Conservation (phyloP, 257 asterid species). For the Linderniella brevidens region DNA sequence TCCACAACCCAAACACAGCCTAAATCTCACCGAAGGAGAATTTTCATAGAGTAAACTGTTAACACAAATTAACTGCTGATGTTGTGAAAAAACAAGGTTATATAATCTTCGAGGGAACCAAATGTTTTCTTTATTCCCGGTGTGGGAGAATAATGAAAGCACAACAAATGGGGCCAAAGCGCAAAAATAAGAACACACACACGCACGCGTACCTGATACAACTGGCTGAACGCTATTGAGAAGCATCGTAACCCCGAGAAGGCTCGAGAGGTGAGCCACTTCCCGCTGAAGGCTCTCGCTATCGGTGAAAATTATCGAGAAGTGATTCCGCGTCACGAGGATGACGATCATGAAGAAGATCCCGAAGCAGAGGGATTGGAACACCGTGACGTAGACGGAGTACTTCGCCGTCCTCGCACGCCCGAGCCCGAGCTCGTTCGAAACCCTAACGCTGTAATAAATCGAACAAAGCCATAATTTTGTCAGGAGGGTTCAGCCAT, state of each 20-base stretch:
- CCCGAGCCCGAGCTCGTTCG: background rate
- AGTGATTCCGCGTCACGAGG: background rate
- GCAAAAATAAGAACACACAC: too few species aligned
- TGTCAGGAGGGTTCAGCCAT: background rate
- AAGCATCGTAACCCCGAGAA: background rate
- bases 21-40: too few species aligned
- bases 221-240: slow-evolving; percentile 6
- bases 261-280: background rate
- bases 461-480: background rate
- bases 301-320: background rate
- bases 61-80: too few species aligned
- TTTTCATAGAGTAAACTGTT: too few species aligned
- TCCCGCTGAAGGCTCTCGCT: background rate
- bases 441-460: slow-evolving; percentile 1
- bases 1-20: too few species aligned
- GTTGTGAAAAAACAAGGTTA: too few species aligned
- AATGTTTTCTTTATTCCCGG: too few species aligned
- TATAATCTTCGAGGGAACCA: too few species aligned
- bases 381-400: background rate
- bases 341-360: background rate
- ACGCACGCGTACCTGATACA: background rate
- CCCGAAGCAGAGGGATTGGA: background rate
- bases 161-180: too few species aligned
- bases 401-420: background rate
- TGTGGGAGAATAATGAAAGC: too few species aligned